These are phyloP conservation scores for Alloascoidea hylecoeti DNA, from an alignment of 805 yeast species.

Conservation along the genomic window DNA sequence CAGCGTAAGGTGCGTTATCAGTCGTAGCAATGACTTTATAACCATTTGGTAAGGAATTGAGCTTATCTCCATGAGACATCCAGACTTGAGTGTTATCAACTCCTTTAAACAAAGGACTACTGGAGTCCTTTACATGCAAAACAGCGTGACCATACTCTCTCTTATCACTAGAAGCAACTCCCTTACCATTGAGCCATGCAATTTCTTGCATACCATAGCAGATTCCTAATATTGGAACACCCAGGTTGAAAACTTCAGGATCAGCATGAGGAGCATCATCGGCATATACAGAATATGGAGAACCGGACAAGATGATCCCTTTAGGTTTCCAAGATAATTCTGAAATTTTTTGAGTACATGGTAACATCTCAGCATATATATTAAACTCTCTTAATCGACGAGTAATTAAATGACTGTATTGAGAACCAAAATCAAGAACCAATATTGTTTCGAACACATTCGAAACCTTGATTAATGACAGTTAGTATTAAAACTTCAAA, in stretches of 20 bases:
- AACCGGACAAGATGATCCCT: constrained; percentile 93
- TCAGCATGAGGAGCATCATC: constrained; percentile 96
- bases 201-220: constrained; percentile 99
- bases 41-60: constrained; percentile 79
- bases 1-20: constrained; percentile 91
- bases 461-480: constrained; percentile 46
- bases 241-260: constrained; percentile 77
- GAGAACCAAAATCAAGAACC: constrained; percentile 97
- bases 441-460: constrained; percentile 90
- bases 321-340: constrained; percentile 91
- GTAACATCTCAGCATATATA: constrained; percentile 98
- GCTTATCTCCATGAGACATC: constrained; percentile 99
- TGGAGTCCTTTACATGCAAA: constrained; percentile 54
- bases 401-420: constrained; percentile 92
- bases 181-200: constrained; percentile 91
- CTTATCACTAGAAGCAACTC: constrained; percentile 88
- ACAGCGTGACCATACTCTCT: constrained; percentile 97
- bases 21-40: constrained; percentile 84
- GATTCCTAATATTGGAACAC: constrained; percentile 92
- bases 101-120: constrained; percentile 67
- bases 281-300: constrained; percentile 95
- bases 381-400: constrained; percentile 96
- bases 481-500: no score
- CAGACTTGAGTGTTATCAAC: constrained; percentile 93
- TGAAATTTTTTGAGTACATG: constrained; percentile 94